Evolutionary conservation across 345 rosid species (phyloP).

Genomic region (Pelargonium nanum): DNA sequence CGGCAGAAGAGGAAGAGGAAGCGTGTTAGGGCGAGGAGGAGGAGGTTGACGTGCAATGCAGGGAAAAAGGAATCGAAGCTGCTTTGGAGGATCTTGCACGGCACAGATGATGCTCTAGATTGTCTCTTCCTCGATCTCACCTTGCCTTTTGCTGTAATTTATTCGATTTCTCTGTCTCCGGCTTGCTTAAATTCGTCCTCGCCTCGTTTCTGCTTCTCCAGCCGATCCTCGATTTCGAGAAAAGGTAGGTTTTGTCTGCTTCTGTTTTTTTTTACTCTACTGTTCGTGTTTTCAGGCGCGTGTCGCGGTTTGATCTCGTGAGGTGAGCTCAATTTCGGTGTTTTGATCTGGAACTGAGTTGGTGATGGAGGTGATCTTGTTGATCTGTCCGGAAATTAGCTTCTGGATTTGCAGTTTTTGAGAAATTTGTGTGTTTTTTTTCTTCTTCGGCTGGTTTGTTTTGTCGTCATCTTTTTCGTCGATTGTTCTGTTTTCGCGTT

Average conservation of each 20-base stretch:
- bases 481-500: no score
- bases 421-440: neutral
- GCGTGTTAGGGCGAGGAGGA: conserved; percentile 1
- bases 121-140: conserved; percentile 9
- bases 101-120: conserved; percentile 27
- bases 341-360: neutral
- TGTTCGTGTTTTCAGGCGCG: neutral
- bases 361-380: neutral
- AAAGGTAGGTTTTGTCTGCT: conserved; percentile 1
- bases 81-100: conserved; percentile 31
- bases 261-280: no score
- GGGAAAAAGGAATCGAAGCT: conserved; percentile 29
- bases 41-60: conserved; percentile 51
- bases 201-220: conserved; percentile 4
- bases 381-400: neutral
- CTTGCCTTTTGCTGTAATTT: conserved; percentile 29
- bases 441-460: no score
- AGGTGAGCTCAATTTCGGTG: neutral
- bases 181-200: conserved; percentile 16
- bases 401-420: neutral
- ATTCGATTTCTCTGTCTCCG: conserved; percentile 25
- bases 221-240: neutral
- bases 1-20: conserved; percentile 7
- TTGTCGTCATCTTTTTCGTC: no score
- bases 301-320: neutral